Evolutionary conservation across 257 asterid genomes (phyloP).

Genomic region (Ocimum tenuiflorum): DNA sequence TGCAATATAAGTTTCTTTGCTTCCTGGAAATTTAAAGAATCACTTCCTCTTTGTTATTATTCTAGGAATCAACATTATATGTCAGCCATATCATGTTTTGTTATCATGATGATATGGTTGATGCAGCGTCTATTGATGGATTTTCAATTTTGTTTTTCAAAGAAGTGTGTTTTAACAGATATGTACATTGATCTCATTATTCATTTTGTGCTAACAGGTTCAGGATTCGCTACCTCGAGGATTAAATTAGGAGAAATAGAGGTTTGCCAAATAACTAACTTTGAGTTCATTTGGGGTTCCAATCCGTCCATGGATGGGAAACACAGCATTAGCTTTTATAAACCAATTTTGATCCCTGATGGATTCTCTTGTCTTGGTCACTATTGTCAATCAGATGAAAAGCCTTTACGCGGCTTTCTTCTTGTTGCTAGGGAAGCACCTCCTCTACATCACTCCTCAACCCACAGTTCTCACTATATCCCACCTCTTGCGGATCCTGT

Average conservation of each 20-base stretch:
- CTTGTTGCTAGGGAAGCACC: conserved; percentile 60
- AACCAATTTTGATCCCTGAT: conserved; percentile 55
- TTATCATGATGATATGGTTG: neutral
- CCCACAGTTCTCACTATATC: conserved; percentile 5
- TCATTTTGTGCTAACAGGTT: conserved; percentile 33
- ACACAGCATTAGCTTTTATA: conserved; percentile 62
- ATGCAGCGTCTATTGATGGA: neutral
- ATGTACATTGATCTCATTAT: neutral
- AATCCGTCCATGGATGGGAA: conserved; percentile 41
- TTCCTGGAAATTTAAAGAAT: neutral
- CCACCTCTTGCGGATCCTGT: conserved; percentile 58
- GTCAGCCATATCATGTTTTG: neutral
- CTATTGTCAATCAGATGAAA: conserved; percentile 66
- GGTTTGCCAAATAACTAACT: conserved; percentile 51
- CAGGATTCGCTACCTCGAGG: conserved; percentile 56
- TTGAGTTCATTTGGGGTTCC: conserved; percentile 63
- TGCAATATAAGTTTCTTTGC: neutral
- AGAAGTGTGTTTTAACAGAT: neutral
- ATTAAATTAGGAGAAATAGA: conserved; percentile 71
- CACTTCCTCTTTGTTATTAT: neutral
- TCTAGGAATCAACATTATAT: neutral
- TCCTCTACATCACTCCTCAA: conserved; percentile 11
- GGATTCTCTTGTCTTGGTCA: conserved; percentile 71
- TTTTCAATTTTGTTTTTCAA: neutral
- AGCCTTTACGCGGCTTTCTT: conserved; percentile 65